Percentiles rank a stretch among this genome's conserved stretches.
Conservation (phyloP, 192 early-diverging fungal genomes). For the Paraglomus brasilianum region DNA sequence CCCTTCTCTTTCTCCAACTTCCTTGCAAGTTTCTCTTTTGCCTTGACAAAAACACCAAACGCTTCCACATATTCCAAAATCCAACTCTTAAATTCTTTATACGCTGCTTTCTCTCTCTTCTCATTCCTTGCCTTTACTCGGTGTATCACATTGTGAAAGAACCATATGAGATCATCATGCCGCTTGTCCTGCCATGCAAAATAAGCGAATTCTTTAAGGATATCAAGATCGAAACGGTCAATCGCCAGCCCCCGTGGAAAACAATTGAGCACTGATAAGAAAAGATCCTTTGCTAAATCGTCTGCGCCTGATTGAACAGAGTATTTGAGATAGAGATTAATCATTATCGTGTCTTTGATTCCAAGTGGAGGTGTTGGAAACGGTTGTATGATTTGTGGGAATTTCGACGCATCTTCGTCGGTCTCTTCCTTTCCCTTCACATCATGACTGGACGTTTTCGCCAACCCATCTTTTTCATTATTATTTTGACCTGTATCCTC, state of each 20-base stretch:
- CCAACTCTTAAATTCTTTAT: too few species aligned
- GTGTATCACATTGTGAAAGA: neutral
- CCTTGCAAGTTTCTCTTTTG: too few species aligned
- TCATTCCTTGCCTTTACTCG: too few species aligned
- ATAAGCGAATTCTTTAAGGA: slow-evolving; percentile 15
- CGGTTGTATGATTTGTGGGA: too few species aligned
- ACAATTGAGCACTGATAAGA: neutral
- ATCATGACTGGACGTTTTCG: neutral
- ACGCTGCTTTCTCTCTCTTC: too few species aligned
- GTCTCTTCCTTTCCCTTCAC: neutral
- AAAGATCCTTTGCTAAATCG: neutral
- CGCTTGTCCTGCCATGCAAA: neutral
- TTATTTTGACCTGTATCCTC: neutral
- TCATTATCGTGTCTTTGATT: neutral
- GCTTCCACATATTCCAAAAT: too few species aligned
- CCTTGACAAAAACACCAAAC: too few species aligned
- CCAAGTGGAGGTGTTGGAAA: neutral
- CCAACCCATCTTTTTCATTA: neutral
- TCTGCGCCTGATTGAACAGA: neutral
- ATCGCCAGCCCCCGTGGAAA: neutral
- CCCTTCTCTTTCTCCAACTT: too few species aligned
- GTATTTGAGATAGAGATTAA: neutral
- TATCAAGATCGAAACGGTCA: neutral
- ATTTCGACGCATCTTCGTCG: too few species aligned
- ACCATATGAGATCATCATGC: neutral